Evolutionary conservation across 257 asterid genomes (phyloP).

Genomic region (Salvia splendens): DNA sequence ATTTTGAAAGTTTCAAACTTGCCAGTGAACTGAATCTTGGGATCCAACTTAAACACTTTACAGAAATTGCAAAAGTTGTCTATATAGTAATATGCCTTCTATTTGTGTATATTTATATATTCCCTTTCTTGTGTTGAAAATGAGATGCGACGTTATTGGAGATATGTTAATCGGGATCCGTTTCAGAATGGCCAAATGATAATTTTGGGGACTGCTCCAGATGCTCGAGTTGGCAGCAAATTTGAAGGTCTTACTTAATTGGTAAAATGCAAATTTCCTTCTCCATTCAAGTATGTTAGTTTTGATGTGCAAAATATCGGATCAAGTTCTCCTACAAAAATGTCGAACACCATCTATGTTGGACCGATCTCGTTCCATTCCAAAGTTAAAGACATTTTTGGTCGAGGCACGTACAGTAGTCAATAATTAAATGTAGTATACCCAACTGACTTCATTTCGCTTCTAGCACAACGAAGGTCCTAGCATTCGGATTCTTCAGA

Average conservation of each 20-base stretch:
- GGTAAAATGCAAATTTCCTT: slow-evolving; percentile 56
- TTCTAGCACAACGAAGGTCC: slow-evolving; percentile 73
- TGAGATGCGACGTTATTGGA: slow-evolving; percentile 3
- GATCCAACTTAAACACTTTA: background rate
- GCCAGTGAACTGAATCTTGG: too few species aligned
- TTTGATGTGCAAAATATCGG: background rate
- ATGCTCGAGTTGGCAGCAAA: slow-evolving; percentile 76
- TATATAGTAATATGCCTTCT: background rate
- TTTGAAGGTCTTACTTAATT: slow-evolving; percentile 70
- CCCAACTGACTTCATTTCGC: slow-evolving; percentile 35
- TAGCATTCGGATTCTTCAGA: slow-evolving; percentile 76
- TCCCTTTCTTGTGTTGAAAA: slow-evolving; percentile 11
- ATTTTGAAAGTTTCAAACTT: background rate
- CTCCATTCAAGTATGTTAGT: slow-evolving; percentile 14
- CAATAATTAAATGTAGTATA: slow-evolving; percentile 17
- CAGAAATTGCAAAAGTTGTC: slow-evolving; percentile 14
- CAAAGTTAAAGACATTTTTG: background rate
- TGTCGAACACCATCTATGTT: background rate
- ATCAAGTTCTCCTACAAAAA: background rate
- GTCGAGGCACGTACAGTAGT: background rate
- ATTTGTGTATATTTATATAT: background rate
- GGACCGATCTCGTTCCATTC: too few species aligned
- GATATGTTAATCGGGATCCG: slow-evolving; percentile 20
- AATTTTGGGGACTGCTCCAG: slow-evolving; percentile 82
- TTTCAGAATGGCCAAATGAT: slow-evolving; percentile 85